Percentiles rank a stretch among this genome's conserved stretches.
phyloP scores from a whole-genome alignment of 805 yeast genomes.

The Lipomyces spencermartinsiae region DNA sequence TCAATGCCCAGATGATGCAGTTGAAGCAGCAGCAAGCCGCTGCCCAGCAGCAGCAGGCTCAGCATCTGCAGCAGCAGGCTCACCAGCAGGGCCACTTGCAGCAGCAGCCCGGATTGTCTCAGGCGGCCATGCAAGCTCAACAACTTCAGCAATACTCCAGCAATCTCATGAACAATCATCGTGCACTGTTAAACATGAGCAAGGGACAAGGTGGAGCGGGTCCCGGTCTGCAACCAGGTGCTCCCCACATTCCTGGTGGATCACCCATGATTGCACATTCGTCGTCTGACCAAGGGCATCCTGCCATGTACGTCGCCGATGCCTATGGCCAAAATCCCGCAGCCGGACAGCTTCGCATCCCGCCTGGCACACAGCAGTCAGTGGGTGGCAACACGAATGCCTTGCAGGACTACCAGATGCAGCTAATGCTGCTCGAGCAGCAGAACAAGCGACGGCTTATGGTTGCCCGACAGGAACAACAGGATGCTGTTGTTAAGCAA shows the following conservation, averaged over 20 bases:
- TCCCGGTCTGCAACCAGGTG: constrained; percentile 18
- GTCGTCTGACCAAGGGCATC: constrained; percentile 31
- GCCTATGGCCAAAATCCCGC: constrained; percentile 42
- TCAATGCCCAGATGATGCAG: constrained; percentile 43
- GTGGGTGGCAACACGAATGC: constrained; percentile 51
- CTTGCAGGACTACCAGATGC: constrained; percentile 81
- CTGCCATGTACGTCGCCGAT: constrained; percentile 32
- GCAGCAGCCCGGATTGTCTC: constrained; percentile 17
- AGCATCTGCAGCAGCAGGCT: constrained; percentile 41
- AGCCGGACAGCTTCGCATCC: constrained; percentile 40
- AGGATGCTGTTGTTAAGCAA: constrained; percentile 38
- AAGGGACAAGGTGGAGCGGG: constrained; percentile 21
- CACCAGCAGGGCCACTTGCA: constrained; percentile 38
- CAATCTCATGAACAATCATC: constrained; percentile 32
- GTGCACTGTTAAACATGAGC: constrained; percentile 29
- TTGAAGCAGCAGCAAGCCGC: constrained; percentile 29
- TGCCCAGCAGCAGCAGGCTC: constrained; percentile 40
- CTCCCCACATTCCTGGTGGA: constrained; percentile 26
- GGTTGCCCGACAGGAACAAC: constrained; percentile 50
- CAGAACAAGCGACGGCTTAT: constrained; percentile 71
- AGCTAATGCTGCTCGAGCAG: constrained; percentile 72
- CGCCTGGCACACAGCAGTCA: constrained; percentile 27
- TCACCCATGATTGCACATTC: constrained; percentile 31
- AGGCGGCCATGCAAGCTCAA: constrained; percentile 36
- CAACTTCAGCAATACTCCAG: constrained; percentile 35